phyloP scores from a whole-genome alignment of 805 yeast species.

The Yamadazyma laniorum region DNA sequence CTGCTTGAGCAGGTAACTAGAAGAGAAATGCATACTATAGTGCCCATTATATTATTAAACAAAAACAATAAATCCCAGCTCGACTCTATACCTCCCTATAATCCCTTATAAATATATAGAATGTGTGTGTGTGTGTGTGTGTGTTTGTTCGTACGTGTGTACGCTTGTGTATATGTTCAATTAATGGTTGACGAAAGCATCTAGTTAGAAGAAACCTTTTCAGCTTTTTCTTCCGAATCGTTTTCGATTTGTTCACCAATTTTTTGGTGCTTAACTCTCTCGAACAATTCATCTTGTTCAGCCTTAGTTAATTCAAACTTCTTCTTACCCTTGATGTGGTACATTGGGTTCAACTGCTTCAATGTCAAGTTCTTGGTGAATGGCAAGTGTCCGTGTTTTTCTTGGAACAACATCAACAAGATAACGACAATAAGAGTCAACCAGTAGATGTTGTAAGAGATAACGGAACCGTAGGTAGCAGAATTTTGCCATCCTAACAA shows the following conservation, averaged over 20 bases:
- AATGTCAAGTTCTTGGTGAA: slow-evolving; percentile 47
- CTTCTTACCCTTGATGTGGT: slow-evolving; percentile 67
- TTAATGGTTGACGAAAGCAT: too few relatives aligned
- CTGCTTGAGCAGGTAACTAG: slow-evolving; percentile 22
- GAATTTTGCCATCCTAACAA: slow-evolving; percentile 96
- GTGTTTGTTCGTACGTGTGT: slow-evolving; percentile 11
- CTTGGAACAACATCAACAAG: slow-evolving; percentile 72
- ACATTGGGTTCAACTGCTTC: slow-evolving; percentile 64
- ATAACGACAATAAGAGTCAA: slow-evolving; percentile 46
- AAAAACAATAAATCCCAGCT: slow-evolving; percentile 9
- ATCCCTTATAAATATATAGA: slow-evolving; percentile 7
- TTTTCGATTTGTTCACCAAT: slow-evolving; percentile 12
- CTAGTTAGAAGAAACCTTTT: slow-evolving; percentile 7
- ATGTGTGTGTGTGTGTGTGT: slow-evolving; percentile 11
- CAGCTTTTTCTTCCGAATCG: slow-evolving; percentile 7
- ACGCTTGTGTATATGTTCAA: slow-evolving; percentile 10
- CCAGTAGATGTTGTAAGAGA: slow-evolving; percentile 91
- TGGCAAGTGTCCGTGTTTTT: slow-evolving; percentile 79
- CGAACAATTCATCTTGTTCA: slow-evolving; percentile 38
- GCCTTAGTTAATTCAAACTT: slow-evolving; percentile 37
- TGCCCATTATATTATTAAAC: slow-evolving; percentile 9
- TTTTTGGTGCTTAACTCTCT: slow-evolving; percentile 24
- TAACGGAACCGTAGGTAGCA: slow-evolving; percentile 89
- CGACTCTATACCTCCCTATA: slow-evolving; percentile 17
- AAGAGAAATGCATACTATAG: background rate